These are phyloP conservation scores for Xylariaceae sp. DNA, from an alignment of 2,329 filamentous ascomycete species.

Conservation along the genomic window DNA sequence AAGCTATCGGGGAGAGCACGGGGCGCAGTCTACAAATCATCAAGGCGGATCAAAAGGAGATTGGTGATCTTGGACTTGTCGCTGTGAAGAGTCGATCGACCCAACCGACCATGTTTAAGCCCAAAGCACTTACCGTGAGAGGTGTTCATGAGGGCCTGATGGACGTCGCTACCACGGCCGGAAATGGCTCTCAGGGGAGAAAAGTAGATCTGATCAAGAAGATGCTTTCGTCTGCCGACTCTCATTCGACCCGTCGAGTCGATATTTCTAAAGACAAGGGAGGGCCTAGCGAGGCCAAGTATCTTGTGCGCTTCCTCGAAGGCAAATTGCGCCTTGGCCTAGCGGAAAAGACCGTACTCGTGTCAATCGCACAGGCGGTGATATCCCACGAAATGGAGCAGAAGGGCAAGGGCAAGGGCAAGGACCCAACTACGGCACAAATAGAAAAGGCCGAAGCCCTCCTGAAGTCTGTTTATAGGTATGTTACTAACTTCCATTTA, in stretches of 20 bases:
- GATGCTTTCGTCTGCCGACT: constrained; percentile 82
- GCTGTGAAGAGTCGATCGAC: constrained; percentile 93
- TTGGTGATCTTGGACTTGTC: constrained; percentile 89
- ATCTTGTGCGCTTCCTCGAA: constrained; percentile 84
- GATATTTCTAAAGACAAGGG: constrained; percentile 92
- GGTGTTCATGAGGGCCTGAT: constrained; percentile 86
- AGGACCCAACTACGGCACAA: constrained; percentile 66
- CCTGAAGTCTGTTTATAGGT: constrained; percentile 88
- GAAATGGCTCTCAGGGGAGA: constrained; percentile 79
- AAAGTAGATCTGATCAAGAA: constrained; percentile 97
- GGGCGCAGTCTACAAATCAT: constrained; percentile 83
- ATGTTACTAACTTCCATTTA: constrained; percentile 21
- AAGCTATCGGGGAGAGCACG: constrained; percentile 91
- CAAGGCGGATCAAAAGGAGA: constrained; percentile 92
- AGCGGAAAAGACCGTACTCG: constrained; percentile 86
- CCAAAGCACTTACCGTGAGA: constrained; percentile 78
- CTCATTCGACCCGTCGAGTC: constrained; percentile 65
- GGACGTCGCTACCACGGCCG: constrained; percentile 78
- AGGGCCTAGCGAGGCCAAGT: constrained; percentile 91
- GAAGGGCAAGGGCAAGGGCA: constrained; percentile 49
- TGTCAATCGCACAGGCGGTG: constrained; percentile 83
- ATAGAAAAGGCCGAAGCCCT: constrained; percentile 77
- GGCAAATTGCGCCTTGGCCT: constrained; percentile 88
- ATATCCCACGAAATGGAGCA: constrained; percentile 74
- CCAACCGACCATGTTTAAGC: constrained; percentile 97